Base-by-base conservation (phyloP, 345 rosid genomes). In the Ricinus communis region DNA sequence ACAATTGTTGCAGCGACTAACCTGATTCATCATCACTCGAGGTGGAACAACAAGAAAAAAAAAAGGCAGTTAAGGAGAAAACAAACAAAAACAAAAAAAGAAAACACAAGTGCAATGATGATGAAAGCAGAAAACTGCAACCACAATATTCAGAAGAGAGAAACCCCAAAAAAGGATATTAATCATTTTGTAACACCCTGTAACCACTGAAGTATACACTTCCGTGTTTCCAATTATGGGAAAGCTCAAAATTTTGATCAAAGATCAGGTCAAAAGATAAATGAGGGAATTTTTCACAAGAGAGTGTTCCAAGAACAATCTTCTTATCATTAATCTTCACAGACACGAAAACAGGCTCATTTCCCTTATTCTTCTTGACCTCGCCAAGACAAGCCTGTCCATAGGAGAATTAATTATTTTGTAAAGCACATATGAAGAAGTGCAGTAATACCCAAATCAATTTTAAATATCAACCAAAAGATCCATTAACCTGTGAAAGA, bases 171-270 rank as follows among this genome's bases (percentile, higher is more conserved):
- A 80, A 87, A 86, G 93, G 96, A 90, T 88, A 86, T 85, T 63
- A 62, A 12, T 54, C 47, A 21, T 73, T 22, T 40, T 49, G 79
- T 33, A 81, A 69, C 71, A 82, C 69, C 71, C 65, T 78, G 78
- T 93, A 93, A 33, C 98, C 96, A 19, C 81, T 28, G 74, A 93
- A 85, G 80, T 67, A 85, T 49, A 93, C 85, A 43, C 90, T 88
- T 68, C 91, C 98, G 68, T 81, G 72, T 74, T 82, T 87, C 91
- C 87, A 80, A 50, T 64, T 83, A 74, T 93, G 98, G 33, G 88
- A 93, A 31, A 93, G 77, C 82, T 76, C 85, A 75, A 87, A 88
- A 31, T 64, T 60, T 62, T 56, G 75, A 27, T 88, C 88, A 72
- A 90, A 64, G 40, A 84, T 84, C 78, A 90, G 73, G 76, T 90